phyloP scores from a whole-genome alignment of 306 rosid species.

The Luffa acutangula region DNA sequence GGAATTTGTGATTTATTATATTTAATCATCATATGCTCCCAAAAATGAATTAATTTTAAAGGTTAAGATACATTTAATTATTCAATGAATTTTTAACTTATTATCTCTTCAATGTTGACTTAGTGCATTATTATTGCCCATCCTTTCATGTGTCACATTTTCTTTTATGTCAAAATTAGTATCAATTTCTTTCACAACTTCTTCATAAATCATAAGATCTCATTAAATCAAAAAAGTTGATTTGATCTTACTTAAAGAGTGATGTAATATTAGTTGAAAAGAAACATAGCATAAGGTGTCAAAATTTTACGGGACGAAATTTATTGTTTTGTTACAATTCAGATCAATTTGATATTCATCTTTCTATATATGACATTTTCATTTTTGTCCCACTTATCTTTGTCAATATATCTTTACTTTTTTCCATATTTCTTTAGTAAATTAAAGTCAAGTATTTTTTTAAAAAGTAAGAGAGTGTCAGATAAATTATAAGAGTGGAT shows the following conservation, averaged over 20 bases:
- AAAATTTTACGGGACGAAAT: not conserved
- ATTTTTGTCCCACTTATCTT: not conserved
- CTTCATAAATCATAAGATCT: not conserved
- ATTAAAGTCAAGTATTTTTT: not conserved
- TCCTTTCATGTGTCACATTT: conserved; percentile 1
- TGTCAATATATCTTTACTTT: not conserved
- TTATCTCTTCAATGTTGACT: not conserved
- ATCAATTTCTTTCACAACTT: not conserved
- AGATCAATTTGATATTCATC: not conserved
- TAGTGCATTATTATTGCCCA: not conserved
- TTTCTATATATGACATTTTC: not conserved
- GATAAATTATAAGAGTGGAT: not conserved
- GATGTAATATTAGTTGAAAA: not conserved
- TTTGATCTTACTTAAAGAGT: not conserved
- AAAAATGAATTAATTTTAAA: not conserved
- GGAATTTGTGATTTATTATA: too few species aligned
- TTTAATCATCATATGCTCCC: not conserved
- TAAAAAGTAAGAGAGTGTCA: not conserved
- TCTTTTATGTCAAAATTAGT: not conserved
- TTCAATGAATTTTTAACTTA: not conserved
- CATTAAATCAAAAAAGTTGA: not conserved
- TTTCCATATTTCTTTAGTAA: not conserved
- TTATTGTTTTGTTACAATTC: not conserved
- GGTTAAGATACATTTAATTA: not conserved
- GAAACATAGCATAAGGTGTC: not conserved